Evolutionary conservation across 176 grass and related monocot genomes (phyloP).

Genomic region (Carex parvula): DNA sequence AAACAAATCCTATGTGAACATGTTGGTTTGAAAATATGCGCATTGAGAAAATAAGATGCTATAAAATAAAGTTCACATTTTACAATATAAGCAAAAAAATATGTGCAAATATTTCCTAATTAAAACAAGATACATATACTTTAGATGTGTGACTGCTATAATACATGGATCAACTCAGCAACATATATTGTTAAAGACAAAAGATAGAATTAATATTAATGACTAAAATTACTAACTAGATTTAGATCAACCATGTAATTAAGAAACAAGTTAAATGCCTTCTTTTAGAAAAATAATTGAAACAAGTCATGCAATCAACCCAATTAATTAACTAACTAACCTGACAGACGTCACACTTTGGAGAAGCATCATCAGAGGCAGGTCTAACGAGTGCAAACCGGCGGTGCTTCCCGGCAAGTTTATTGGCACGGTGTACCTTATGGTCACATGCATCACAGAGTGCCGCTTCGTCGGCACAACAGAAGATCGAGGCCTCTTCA

Average conservation of each 20-base stretch:
- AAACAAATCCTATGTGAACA: neutral
- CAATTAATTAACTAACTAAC: constrained; percentile 23
- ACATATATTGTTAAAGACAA: neutral
- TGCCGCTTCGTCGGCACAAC: constrained; percentile 85
- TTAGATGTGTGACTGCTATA: neutral
- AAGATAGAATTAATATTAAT: neutral
- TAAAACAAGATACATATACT: neutral
- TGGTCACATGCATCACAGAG: constrained; percentile 73
- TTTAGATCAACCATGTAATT: neutral
- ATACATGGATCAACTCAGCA: neutral
- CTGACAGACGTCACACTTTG: constrained; percentile 82
- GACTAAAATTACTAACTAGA: neutral
- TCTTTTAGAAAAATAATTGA: neutral
- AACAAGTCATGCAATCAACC: neutral
- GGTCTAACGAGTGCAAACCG: constrained; percentile 49
- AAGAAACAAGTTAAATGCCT: neutral
- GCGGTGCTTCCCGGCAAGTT: constrained; percentile 74
- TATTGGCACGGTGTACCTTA: constrained; percentile 78
- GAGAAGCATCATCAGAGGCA: neutral
- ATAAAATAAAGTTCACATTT: neutral
- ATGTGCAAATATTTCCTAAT: neutral
- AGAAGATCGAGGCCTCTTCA: constrained; percentile 63
- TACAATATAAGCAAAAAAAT: neutral
- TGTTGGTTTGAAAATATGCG: neutral
- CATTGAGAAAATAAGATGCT: neutral